A percentile compares a stretch with the other conserved stretches of the same genome.
Evolutionary conservation across 2,329 filamentous ascomycete genomes (phyloP).

Genomic region (Capronia coronata): DNA sequence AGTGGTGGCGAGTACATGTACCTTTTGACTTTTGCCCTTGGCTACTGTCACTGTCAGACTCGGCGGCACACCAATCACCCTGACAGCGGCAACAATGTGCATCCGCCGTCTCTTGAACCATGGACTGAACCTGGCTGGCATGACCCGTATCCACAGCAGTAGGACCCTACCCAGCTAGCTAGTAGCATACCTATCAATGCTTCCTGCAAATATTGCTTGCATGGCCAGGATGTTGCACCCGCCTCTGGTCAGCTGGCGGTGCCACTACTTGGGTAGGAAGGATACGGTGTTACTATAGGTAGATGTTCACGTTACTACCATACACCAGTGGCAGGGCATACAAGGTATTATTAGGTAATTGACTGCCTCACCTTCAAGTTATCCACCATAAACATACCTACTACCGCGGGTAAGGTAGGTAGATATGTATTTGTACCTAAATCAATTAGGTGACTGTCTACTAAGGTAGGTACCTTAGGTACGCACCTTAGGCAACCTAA

Average conservation of each 20-base stretch:
- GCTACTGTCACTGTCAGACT: neutral
- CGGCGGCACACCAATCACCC: neutral
- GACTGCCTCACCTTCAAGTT: too few species aligned
- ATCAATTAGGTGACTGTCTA: too few species aligned
- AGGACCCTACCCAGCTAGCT: too few species aligned
- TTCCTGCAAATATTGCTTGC: neutral
- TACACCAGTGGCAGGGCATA: too few species aligned
- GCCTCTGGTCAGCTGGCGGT: neutral
- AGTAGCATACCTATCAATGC: too few species aligned
- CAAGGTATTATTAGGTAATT: too few species aligned
- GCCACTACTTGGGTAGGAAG: neutral
- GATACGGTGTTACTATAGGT: neutral
- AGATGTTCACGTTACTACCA: too few species aligned
- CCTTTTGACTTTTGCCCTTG: neutral
- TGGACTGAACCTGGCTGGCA: neutral
- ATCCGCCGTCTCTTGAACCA: neutral
- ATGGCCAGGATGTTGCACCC: neutral
- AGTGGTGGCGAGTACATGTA: neutral
- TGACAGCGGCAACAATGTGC: neutral
- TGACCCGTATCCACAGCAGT: neutral
- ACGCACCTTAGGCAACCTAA: too few species aligned
- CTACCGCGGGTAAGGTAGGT: too few species aligned
- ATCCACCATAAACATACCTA: too few species aligned
- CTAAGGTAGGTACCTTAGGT: too few species aligned
- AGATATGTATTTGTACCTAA: too few species aligned